Evolutionary conservation across 192 early-diverging fungal species (phyloP).

Genomic region (Coemansia sp.): DNA sequence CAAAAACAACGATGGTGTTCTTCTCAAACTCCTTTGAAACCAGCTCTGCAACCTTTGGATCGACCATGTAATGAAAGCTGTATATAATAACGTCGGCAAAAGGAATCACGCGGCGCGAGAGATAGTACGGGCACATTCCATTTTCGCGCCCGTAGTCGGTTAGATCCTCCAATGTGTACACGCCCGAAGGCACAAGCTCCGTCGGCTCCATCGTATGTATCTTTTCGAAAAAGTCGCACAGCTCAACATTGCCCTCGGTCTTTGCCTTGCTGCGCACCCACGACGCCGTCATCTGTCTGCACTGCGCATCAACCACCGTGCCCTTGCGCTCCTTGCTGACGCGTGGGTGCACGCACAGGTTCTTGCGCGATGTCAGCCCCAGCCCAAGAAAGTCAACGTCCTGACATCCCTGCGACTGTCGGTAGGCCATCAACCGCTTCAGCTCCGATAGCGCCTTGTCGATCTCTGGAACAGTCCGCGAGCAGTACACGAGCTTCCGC

Average conservation of each 20-base stretch:
- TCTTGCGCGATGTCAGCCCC: slow-evolving; percentile 90
- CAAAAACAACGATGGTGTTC: slow-evolving; percentile 98
- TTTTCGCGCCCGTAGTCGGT: slow-evolving; percentile 73
- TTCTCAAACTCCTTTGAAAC: slow-evolving; percentile 94
- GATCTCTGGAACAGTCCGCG: slow-evolving; percentile 99
- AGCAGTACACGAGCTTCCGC: slow-evolving; percentile 98
- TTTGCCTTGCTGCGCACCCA: slow-evolving; percentile 84
- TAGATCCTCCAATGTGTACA: slow-evolving; percentile 97
- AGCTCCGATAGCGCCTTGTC: slow-evolving; percentile 98
- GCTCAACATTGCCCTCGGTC: slow-evolving; percentile 48
- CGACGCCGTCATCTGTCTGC: slow-evolving; percentile 87
- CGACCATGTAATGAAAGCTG: slow-evolving; percentile 98
- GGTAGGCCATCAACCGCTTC: slow-evolving; percentile 85
- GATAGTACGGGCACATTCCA: slow-evolving; percentile 91
- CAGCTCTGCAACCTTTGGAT: slow-evolving; percentile 98
- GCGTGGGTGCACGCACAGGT: slow-evolving; percentile 90
- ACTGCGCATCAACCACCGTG: slow-evolving; percentile 83
- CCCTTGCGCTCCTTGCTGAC: slow-evolving; percentile 88
- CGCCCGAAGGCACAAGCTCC: slow-evolving; percentile 75
- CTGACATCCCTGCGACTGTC: slow-evolving; percentile 62
- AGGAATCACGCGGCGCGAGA: slow-evolving; percentile 80
- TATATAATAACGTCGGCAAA: slow-evolving; percentile 97
- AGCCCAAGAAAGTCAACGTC: slow-evolving; percentile 85
- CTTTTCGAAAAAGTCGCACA: slow-evolving; percentile 81
- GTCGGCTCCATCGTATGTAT: slow-evolving; percentile 63